Conservation (phyloP, 768 basidiomycete species). For the Mycena venus region DNA sequence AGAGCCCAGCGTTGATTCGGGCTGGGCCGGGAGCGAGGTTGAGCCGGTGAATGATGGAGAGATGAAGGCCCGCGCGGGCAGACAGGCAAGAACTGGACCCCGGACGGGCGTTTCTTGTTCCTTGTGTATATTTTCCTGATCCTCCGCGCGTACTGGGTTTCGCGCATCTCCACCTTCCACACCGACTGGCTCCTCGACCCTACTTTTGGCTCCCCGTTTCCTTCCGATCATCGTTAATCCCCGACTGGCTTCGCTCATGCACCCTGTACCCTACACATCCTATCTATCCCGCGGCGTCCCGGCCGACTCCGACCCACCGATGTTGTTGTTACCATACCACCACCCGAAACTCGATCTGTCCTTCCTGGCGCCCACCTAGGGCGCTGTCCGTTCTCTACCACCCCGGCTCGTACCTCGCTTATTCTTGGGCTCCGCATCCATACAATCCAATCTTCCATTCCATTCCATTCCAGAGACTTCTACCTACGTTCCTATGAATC, state of each 20-base stretch:
- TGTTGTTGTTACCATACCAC: no score
- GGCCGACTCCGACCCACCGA: no score
- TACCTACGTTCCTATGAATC: neutral
- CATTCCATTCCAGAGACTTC: neutral
- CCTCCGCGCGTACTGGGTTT: neutral
- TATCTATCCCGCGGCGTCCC: no score
- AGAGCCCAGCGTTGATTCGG: neutral
- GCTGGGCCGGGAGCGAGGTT: slow-evolving; percentile 6
- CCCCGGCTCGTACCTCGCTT: neutral
- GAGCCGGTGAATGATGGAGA: neutral
- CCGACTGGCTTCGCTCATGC: neutral
- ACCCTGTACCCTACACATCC: neutral
- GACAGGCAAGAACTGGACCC: neutral
- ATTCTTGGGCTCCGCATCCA: neutral
- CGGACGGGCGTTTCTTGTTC: neutral
- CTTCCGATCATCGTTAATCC: neutral
- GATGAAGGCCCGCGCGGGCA: neutral
- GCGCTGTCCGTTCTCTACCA: neutral
- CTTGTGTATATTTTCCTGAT: neutral
- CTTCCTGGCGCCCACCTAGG: neutral
- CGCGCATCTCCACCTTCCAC: neutral
- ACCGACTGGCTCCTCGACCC: neutral
- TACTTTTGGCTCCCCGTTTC: neutral
- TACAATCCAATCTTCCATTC: neutral
- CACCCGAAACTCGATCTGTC: neutral